These are phyloP conservation scores for Rhodotorula sp. DNA, from an alignment of 1,284 basidiomycete species.

Conservation along the genomic window DNA sequence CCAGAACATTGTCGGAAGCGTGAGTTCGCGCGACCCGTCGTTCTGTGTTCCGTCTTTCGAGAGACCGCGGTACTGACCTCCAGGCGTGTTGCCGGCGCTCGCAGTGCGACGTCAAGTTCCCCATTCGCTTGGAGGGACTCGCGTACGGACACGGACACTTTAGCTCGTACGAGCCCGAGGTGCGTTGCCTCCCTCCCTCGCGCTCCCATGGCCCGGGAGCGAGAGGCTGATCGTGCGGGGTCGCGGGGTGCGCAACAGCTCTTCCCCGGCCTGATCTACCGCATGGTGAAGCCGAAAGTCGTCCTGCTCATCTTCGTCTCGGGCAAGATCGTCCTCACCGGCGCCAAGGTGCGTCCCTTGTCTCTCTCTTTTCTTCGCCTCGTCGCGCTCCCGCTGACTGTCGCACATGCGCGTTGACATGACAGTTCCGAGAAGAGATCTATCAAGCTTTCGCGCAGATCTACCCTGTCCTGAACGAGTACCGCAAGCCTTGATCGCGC, in stretches of 20 bases:
- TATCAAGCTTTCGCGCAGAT: constrained; percentile 99
- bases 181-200: not conserved
- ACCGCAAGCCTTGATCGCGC: constrained; percentile 37
- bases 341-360: constrained; percentile 83
- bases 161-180: constrained; percentile 43
- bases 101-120: constrained; percentile 95
- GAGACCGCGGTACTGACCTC: not conserved
- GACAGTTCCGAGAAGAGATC: constrained; percentile 94
- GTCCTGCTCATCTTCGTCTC: constrained; percentile 98
- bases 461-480: constrained; percentile 59
- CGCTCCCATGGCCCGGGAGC: not conserved
- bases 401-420: constrained; percentile 34
- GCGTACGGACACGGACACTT: constrained; percentile 86
- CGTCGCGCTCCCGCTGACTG: constrained; percentile 26
- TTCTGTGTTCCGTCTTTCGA: not conserved
- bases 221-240: constrained; percentile 17
- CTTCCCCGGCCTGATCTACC: constrained; percentile 98
- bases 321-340: constrained; percentile 97
- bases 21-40: constrained; percentile 3
- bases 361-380: constrained; percentile 25
- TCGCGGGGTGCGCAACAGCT: too few relatives aligned
- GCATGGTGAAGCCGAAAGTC: constrained; percentile 99
- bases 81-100: not conserved
- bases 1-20: constrained; percentile 94
- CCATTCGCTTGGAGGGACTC: constrained; percentile 94